Base-by-base conservation (phyloP, 2,329 filamentous ascomycete genomes). In the Chalara sp. region DNA sequence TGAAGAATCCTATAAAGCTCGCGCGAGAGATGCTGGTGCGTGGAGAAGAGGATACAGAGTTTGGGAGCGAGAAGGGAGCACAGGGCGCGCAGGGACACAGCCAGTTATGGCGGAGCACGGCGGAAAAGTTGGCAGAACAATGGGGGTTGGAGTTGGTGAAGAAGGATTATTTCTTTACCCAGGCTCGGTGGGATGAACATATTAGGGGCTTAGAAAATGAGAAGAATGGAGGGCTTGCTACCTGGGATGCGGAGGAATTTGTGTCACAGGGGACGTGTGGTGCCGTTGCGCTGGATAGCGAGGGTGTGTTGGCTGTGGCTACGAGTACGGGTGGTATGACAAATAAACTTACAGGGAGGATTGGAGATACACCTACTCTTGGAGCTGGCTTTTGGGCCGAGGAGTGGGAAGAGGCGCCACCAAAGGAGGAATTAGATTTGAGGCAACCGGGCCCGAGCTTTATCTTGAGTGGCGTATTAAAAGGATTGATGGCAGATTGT, bases 321-420 rank as follows among this genome's bases (percentile, higher is more conserved):
- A 84, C 80, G 3, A 82, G 77, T 61, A 84, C 80, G 0, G 90
- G 90, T 5, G 90, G 90, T 0, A 66, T 95, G 67, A 96, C 90
- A 28, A 96, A 96, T 66, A 96, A 96, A 71, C 70, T 92, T 49
- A 87, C 87, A 0, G 90, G 89, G 0, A 75, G 90, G 21, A 84
- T 95, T 56, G 90, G 90, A 0, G 90, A 96, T 64, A 96, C 90
- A 8, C 89, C 90, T 0, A 86, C 85, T 0, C 72, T 90, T 0
- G 90, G 90, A 0, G 86, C 89, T 1, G 90, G 90, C 0, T 96
- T 90, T 67, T 96, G 89, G 89, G 89, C 90, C 0, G 90, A 95
- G 65, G 80, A 90, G 58, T 95, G 89, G 89, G 78, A 84, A 37
- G 50, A 54, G 28, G 41, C 6, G 68, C 63, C 1, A 55, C 50